Conservation (phyloP, 331 rosid genomes). For the Spiraea crenata region DNA sequence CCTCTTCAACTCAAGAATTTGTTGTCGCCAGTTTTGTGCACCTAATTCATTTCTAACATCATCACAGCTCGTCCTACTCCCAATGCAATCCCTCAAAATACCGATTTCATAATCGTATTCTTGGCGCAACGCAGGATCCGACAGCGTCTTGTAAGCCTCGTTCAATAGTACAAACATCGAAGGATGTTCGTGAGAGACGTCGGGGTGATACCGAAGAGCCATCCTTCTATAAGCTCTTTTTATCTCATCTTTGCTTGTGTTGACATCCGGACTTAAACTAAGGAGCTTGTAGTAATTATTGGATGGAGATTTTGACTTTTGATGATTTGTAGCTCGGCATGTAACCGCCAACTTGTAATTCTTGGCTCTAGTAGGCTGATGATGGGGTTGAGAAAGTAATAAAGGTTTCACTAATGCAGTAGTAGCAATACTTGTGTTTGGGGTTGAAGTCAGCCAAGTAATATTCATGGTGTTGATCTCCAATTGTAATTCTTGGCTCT, state of each 20-base stretch:
- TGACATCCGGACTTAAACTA: neutral
- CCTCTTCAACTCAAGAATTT: constrained; percentile 18
- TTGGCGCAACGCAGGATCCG: constrained; percentile 42
- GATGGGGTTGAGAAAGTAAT: neutral
- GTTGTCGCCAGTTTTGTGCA: constrained; percentile 8
- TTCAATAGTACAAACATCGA: constrained; percentile 41
- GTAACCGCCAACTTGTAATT: neutral
- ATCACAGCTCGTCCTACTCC: no score
- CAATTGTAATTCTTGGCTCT: no score
- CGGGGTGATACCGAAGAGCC: constrained; percentile 68
- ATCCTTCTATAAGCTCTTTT: constrained; percentile 57
- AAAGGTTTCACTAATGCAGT: neutral
- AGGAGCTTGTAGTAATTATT: constrained; percentile 8
- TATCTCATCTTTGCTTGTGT: constrained; percentile 35
- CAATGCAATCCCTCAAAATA: neutral
- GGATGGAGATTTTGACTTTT: no score
- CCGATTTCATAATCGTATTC: constrained; percentile 46
- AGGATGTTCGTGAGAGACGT: constrained; percentile 51
- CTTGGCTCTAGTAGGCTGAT: neutral
- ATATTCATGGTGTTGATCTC: neutral
- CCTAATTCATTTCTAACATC: neutral
- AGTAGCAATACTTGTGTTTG: neutral
- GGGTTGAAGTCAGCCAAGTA: neutral
- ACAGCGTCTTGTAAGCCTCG: constrained; percentile 53
- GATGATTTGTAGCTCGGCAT: neutral